Percentiles rank a stretch among this genome's conserved stretches.
phyloP scores from a whole-genome alignment of 1,284 basidiomycete genomes.

The Naganishia sp. region DNA sequence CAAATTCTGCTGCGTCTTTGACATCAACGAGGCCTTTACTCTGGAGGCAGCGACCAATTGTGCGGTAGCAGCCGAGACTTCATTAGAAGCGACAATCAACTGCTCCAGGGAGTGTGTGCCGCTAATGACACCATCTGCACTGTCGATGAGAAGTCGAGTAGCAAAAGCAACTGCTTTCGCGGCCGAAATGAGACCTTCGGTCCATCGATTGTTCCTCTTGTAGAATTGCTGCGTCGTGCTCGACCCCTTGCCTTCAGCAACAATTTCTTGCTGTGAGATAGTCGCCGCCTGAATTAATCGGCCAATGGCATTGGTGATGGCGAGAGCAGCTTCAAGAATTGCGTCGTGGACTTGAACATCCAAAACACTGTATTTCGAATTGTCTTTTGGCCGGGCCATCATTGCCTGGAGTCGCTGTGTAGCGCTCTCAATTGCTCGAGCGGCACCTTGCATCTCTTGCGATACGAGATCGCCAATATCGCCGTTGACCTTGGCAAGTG shows the following conservation, averaged over 20 bases:
- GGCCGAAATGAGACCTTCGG: conserved; percentile 96
- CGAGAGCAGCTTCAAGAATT: conserved; percentile 88
- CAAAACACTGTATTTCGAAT: conserved; percentile 77
- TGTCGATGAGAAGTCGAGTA: conserved; percentile 94
- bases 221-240: conserved; percentile 95
- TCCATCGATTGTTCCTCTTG: conserved; percentile 99
- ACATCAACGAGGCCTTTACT: conserved; percentile 98
- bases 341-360: conserved; percentile 98
- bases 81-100: conserved; percentile 98
- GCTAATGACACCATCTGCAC: conserved; percentile 93
- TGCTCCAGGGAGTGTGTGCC: conserved; percentile 97
- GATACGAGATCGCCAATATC: conserved; percentile 97
- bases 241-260: conserved; percentile 88
- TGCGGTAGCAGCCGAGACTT: conserved; percentile 93
- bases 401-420: conserved; percentile 86
- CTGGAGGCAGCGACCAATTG: conserved; percentile 97
- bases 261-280: conserved; percentile 97
- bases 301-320: conserved; percentile 92
- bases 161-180: conserved; percentile 97
- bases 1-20: conserved; percentile 93
- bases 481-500: conserved; percentile 76
- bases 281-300: conserved; percentile 95
- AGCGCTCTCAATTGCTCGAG: conserved; percentile 88
- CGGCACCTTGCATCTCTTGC: conserved; percentile 92
- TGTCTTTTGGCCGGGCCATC: conserved; percentile 84